Conservation (phyloP, 768 basidiomycete genomes). For the Russula foetens region DNA sequence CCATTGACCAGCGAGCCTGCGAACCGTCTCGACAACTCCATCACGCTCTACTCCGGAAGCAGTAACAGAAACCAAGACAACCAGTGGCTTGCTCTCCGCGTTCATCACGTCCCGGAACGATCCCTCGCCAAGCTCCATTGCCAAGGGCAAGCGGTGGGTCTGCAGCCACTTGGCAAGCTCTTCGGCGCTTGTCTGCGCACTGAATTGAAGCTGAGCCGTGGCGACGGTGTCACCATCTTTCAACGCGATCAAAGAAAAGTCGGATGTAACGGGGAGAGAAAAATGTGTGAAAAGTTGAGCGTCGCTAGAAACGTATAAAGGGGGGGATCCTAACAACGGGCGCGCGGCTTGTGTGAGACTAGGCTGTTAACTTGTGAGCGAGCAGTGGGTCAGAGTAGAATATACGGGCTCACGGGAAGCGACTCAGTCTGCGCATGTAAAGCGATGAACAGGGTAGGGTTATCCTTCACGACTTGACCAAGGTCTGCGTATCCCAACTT, state of each 20-base stretch:
- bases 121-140: conserved; percentile 65
- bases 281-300: conserved; percentile 29
- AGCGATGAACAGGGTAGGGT: conserved; percentile 53
- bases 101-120: conserved; percentile 86
- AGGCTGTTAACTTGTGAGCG: conserved; percentile 29
- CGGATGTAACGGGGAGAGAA: conserved; percentile 24
- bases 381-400: not conserved
- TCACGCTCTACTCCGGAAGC: conserved; percentile 26
- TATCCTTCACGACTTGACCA: conserved; percentile 33
- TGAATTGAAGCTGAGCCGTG: conserved; percentile 34
- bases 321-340: conserved; percentile 40
- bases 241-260: conserved; percentile 61
- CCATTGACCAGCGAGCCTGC: conserved; percentile 55
- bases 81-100: conserved; percentile 61
- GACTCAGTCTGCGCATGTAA: conserved; percentile 35
- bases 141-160: conserved; percentile 61
- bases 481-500: conserved; percentile 38
- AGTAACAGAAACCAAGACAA: conserved; percentile 61
- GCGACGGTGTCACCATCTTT: conserved; percentile 51
- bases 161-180: conserved; percentile 44
- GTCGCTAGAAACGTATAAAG: conserved; percentile 37
- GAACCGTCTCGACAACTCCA: conserved; percentile 39
- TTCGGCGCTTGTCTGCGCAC: conserved; percentile 8
- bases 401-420: conserved; percentile 27
- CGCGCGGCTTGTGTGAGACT: conserved; percentile 50